Evolutionary conservation across 1,139 yeast genomes (phyloP).

Genomic region (Wickerhamomyces sp.): DNA sequence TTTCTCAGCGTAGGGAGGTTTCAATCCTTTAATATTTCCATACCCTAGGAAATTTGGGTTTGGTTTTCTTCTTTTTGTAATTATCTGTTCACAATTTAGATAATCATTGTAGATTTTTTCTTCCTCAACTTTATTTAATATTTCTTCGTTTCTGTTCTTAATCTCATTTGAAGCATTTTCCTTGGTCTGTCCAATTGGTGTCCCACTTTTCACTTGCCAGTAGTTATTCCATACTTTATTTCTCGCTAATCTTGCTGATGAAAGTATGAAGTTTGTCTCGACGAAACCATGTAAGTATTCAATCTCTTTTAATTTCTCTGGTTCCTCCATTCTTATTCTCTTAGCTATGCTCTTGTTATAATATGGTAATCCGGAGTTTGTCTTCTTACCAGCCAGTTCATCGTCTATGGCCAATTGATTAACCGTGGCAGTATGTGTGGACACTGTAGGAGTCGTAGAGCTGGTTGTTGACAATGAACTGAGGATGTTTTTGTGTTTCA

Average conservation of each 20-base stretch:
- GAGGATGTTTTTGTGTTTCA: slow-evolving; percentile 22
- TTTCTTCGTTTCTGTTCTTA: slow-evolving; percentile 22
- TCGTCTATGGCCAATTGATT: slow-evolving; percentile 16
- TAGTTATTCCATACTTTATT: slow-evolving; percentile 31
- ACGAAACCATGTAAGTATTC: slow-evolving; percentile 34
- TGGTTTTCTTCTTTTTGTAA: slow-evolving; percentile 34
- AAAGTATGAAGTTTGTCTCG: slow-evolving; percentile 28
- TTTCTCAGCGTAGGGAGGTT: slow-evolving; percentile 34
- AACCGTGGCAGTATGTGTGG: slow-evolving; percentile 8
- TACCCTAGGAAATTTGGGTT: slow-evolving; percentile 42
- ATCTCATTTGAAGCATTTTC: slow-evolving; percentile 19
- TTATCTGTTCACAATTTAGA: slow-evolving; percentile 29
- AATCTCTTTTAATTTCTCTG: slow-evolving; percentile 28
- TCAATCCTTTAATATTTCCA: slow-evolving; percentile 35
- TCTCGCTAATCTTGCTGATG: slow-evolving; percentile 26
- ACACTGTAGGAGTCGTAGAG: slow-evolving; percentile 12
- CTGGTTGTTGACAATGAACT: slow-evolving; percentile 26
- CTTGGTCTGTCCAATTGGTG: slow-evolving; percentile 28
- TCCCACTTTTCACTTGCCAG: slow-evolving; percentile 34
- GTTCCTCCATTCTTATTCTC: slow-evolving; percentile 22
- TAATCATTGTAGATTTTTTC: slow-evolving; percentile 27
- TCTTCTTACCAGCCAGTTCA: slow-evolving; percentile 19
- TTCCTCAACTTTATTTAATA: slow-evolving; percentile 24
- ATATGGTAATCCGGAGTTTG: slow-evolving; percentile 30
- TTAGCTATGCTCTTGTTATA: slow-evolving; percentile 18